Percentiles rank a stretch among this genome's conserved stretches.
Conservation (phyloP, 495 filamentous ascomycete genomes). For the Penicillium nucicola region DNA sequence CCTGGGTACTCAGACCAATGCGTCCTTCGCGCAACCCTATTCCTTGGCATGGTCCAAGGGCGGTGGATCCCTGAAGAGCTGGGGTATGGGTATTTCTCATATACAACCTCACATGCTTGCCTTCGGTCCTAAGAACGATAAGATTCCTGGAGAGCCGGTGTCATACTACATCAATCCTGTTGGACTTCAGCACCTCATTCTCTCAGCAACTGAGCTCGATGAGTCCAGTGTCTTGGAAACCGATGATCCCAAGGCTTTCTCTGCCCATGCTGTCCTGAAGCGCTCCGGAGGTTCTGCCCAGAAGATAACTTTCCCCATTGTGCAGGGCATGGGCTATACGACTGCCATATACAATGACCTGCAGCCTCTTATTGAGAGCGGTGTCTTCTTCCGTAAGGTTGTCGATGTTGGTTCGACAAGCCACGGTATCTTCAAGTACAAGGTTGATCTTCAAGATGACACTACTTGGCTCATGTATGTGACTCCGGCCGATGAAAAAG, state of each 20-base stretch:
- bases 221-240: slow-evolving; percentile 56
- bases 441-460: slow-evolving; percentile 65
- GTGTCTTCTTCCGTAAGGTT: slow-evolving; percentile 68
- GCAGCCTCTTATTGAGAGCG: slow-evolving; percentile 69
- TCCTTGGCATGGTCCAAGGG: slow-evolving; percentile 75
- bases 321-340: slow-evolving; percentile 88
- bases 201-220: slow-evolving; percentile 75
- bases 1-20: slow-evolving; percentile 65
- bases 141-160: slow-evolving; percentile 55
- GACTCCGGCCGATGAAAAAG: slow-evolving; percentile 45
- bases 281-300: slow-evolving; percentile 48
- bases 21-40: slow-evolving; percentile 84
- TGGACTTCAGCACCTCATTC: slow-evolving; percentile 73
- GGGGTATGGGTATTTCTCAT: slow-evolving; percentile 75
- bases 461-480: slow-evolving; percentile 80
- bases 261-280: slow-evolving; percentile 66
- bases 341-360: slow-evolving; percentile 72
- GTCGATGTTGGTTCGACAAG: slow-evolving; percentile 54
- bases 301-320: slow-evolving; percentile 71
- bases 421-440: slow-evolving; percentile 74
- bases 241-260: slow-evolving; percentile 64
- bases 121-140: slow-evolving; percentile 48
- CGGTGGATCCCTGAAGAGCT: slow-evolving; percentile 61
- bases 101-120: slow-evolving; percentile 62
- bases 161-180: slow-evolving; percentile 79